Conservation (phyloP, 108 stramenopile genomes). For the Pseudonitzschia pungens region DNA sequence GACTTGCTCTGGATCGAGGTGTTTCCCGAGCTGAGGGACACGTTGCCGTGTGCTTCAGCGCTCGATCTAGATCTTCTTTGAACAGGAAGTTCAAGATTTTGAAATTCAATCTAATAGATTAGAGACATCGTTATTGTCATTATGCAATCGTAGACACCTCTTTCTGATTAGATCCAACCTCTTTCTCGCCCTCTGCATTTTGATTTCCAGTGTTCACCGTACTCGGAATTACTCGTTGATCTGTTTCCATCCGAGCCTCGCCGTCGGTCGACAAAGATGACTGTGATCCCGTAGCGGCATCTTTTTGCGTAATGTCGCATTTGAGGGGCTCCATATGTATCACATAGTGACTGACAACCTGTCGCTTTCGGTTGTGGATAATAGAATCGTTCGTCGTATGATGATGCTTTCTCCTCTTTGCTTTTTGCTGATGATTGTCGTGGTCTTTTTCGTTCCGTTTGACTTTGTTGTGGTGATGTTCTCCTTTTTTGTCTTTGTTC, state of each 20-base stretch:
- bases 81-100: background rate
- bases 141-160: background rate
- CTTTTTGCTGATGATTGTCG: constrained; percentile 22
- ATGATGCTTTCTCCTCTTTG: constrained; percentile 49
- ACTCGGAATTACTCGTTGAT: constrained; percentile 11
- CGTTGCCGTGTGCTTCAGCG: constrained; percentile 61
- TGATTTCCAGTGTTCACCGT: constrained; percentile 1
- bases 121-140: background rate
- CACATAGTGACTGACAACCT: constrained; percentile 54
- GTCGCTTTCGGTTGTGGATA: constrained; percentile 1
- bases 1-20: constrained; percentile 77
- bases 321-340: constrained; percentile 55
- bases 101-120: background rate
- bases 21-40: constrained; percentile 82
- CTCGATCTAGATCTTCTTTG: constrained; percentile 48
- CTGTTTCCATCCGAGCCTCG: constrained; percentile 43
- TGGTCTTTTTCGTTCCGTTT: constrained; percentile 9
- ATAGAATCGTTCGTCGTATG: constrained; percentile 6
- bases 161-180: background rate
- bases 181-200: constrained; percentile 15
- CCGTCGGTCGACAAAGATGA: constrained; percentile 46
- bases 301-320: constrained; percentile 14
- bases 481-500: constrained; percentile 24
- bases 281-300: constrained; percentile 19
- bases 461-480: background rate